phyloP scores from a whole-genome alignment of 1,284 basidiomycete species.

The Termitomyces sp. region DNA sequence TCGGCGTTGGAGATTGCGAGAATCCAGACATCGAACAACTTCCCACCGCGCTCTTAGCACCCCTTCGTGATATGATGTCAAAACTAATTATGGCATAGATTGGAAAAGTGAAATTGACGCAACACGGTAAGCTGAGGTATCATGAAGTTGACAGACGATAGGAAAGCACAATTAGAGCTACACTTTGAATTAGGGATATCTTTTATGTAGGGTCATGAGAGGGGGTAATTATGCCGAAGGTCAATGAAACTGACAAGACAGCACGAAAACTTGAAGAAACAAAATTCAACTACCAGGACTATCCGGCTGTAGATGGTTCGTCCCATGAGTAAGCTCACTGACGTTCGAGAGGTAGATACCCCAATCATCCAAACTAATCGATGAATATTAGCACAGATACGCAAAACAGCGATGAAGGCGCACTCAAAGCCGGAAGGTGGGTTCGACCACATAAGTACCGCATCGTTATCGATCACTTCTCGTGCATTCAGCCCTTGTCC shows the following conservation, averaged over 20 bases:
- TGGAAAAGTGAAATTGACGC: not conserved
- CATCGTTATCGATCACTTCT: slow-evolving; percentile 36
- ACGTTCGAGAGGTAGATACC: slow-evolving; percentile 33
- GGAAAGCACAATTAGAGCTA: not conserved
- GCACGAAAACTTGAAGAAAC: not conserved
- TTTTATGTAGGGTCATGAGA: not conserved
- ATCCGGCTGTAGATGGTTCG: slow-evolving; percentile 8
- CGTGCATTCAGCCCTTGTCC: slow-evolving; percentile 6
- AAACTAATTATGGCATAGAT: not conserved
- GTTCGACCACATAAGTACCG: slow-evolving; percentile 56
- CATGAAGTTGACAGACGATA: not conserved
- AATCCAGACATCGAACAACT: not conserved
- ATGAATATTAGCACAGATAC: not conserved
- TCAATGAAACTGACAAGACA: not conserved
- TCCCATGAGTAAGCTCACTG: slow-evolving; percentile 30
- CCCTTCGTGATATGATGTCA: not conserved
- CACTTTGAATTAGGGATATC: not conserved
- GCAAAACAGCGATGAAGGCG: slow-evolving; percentile 23
- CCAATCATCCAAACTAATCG: slow-evolving; percentile 34
- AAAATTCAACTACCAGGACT: not conserved
- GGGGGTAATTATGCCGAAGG: not conserved
- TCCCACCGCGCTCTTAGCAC: no score
- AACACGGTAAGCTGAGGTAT: not conserved
- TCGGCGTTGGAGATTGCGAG: not conserved
- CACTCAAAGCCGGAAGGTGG: slow-evolving; percentile 53